Conservation (phyloP, 2,329 filamentous ascomycete species). For the Botrytis pseudocinerea region DNA sequence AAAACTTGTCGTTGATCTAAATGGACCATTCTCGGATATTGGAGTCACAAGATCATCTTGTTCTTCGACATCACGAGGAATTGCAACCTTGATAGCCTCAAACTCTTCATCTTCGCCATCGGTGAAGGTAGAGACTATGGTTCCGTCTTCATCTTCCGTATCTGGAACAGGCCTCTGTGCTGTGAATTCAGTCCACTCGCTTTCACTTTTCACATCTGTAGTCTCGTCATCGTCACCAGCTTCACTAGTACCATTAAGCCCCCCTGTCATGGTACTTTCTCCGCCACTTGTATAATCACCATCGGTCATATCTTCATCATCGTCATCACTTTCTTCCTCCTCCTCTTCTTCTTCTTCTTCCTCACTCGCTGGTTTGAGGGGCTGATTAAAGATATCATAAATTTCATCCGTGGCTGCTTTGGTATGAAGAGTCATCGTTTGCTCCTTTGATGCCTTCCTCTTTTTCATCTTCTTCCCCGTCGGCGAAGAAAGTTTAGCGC, state of each 20-base stretch:
- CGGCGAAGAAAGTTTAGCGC: slow-evolving; percentile 89
- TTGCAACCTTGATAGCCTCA: slow-evolving; percentile 38
- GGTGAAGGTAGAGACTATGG: slow-evolving; percentile 45
- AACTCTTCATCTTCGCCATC: slow-evolving; percentile 41
- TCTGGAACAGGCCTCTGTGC: slow-evolving; percentile 68
- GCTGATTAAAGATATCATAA: slow-evolving; percentile 94
- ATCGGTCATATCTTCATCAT: slow-evolving; percentile 62
- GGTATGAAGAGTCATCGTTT: slow-evolving; percentile 98
- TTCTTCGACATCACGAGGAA: slow-evolving; percentile 39
- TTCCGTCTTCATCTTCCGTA: slow-evolving; percentile 44
- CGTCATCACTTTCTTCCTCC: slow-evolving; percentile 58
- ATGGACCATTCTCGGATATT: slow-evolving; percentile 42
- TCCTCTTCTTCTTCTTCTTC: slow-evolving; percentile 39
- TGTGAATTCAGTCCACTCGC: slow-evolving; percentile 88
- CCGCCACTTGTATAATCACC: slow-evolving; percentile 79
- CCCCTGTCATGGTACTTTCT: slow-evolving; percentile 80
- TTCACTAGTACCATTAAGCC: slow-evolving; percentile 65
- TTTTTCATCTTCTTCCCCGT: slow-evolving; percentile 81
- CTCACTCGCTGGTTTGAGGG: slow-evolving; percentile 51
- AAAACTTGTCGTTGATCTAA: slow-evolving; percentile 59
- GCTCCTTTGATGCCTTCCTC: slow-evolving; percentile 63
- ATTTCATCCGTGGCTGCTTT: slow-evolving; percentile 95
- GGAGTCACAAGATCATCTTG: slow-evolving; percentile 49
- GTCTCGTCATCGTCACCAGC: slow-evolving; percentile 58
- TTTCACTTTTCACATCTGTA: slow-evolving; percentile 63